Conservation (phyloP, 1,284 basidiomycete species). For the Psilocybe mexicana region DNA sequence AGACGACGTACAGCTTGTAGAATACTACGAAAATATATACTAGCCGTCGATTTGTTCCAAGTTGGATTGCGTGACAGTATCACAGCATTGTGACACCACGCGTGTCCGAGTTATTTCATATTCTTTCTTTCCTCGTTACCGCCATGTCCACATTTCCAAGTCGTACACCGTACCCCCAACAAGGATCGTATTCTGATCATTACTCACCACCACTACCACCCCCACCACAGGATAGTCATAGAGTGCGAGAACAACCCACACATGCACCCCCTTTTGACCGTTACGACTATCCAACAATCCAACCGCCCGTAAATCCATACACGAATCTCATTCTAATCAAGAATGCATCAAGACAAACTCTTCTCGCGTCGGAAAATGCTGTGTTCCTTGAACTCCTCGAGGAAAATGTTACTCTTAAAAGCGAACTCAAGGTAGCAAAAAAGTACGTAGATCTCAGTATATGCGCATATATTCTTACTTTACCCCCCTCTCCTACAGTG, state of each 20-base stretch:
- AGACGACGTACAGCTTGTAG: slow-evolving; percentile 12
- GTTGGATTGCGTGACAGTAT: neutral
- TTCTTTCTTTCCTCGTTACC: too few relatives aligned
- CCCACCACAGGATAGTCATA: too few relatives aligned
- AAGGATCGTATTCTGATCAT: too few relatives aligned
- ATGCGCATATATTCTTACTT: neutral
- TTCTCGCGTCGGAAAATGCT: neutral
- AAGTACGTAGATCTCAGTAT: neutral
- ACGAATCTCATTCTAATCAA: too few relatives aligned
- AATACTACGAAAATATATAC: neutral
- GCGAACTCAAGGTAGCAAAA: neutral
- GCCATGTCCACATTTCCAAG: too few relatives aligned
- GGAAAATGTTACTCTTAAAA: neutral
- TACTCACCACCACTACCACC: too few relatives aligned
- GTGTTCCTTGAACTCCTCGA: neutral
- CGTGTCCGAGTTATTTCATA: neutral
- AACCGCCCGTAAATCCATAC: neutral
- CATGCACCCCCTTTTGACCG: too few relatives aligned
- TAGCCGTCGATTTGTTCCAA: neutral
- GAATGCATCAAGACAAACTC: neutral
- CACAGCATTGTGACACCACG: neutral
- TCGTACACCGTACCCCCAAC: too few relatives aligned
- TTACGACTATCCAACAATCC: too few relatives aligned
- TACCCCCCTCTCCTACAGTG: neutral
- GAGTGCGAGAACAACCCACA: too few relatives aligned